These are phyloP conservation scores for Delonix regia DNA, from an alignment of 306 rosid species.

Conservation along the genomic window DNA sequence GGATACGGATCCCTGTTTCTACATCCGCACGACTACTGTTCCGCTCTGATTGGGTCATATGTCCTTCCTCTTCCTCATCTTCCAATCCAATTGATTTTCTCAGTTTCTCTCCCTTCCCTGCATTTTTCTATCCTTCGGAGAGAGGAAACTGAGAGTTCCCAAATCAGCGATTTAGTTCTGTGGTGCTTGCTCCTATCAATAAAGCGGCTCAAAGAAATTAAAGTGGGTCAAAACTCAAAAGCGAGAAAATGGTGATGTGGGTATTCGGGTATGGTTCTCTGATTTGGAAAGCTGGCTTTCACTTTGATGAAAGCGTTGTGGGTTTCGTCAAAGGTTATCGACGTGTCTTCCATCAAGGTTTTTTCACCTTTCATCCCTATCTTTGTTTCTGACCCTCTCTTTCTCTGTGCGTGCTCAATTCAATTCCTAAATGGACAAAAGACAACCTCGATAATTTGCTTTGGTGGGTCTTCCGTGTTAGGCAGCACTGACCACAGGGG, in stretches of 20 bases:
- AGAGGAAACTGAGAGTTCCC: conserved; percentile 5
- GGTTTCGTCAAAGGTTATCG: conserved; percentile 90
- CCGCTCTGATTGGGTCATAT: neutral
- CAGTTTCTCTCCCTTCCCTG: neutral
- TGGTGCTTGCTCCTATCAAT: neutral
- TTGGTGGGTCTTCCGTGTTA: conserved; percentile 44
- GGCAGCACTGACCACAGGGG: conserved; percentile 99
- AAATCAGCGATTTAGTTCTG: neutral
- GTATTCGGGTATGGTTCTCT: conserved; percentile 94
- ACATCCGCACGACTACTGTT: neutral
- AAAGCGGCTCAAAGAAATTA: neutral
- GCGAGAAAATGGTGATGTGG: conserved; percentile 66
- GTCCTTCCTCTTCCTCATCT: neutral
- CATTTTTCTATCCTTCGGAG: neutral
- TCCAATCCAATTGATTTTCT: neutral
- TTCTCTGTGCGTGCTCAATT: neutral
- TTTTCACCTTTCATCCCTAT: conserved; percentile 18
- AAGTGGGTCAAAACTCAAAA: conserved; percentile 11
- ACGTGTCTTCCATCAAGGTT: conserved; percentile 94
- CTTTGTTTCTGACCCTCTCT: neutral
- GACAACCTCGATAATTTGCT: neutral
- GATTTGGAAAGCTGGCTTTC: conserved; percentile 78
- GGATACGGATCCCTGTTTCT: neutral
- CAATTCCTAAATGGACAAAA: neutral
- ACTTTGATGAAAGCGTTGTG: conserved; percentile 62